Evolutionary conservation across 2,329 filamentous ascomycete genomes (phyloP).

Genomic region (Pyricularia pennisetigena): DNA sequence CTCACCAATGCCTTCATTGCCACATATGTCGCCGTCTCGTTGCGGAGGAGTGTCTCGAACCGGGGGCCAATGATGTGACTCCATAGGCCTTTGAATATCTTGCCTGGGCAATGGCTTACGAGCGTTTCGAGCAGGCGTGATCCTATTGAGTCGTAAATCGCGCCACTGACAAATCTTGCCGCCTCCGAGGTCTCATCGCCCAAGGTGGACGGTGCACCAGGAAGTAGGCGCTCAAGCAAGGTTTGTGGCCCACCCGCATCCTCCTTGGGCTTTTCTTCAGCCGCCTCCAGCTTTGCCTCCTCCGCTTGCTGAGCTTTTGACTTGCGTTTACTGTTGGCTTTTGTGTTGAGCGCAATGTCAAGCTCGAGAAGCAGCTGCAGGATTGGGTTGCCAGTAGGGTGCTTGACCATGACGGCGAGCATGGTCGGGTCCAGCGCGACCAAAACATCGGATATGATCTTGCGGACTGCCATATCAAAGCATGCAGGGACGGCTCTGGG

Average conservation of each 20-base stretch:
- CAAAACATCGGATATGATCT: conserved; percentile 71
- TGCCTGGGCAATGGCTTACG: conserved; percentile 70
- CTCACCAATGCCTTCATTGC: conserved; percentile 75
- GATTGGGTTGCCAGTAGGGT: conserved; percentile 84
- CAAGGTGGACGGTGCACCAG: conserved; percentile 62
- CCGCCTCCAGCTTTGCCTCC: conserved; percentile 18
- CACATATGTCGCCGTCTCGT: conserved; percentile 84
- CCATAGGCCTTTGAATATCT: conserved; percentile 84
- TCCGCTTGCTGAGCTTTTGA: conserved; percentile 13
- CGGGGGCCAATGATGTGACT: conserved; percentile 69
- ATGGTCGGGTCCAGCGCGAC: conserved; percentile 68
- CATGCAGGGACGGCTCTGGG: conserved; percentile 61
- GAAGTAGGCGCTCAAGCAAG: conserved; percentile 68
- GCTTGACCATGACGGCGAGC: conserved; percentile 73
- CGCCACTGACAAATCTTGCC: conserved; percentile 67
- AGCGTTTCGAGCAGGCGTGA: conserved; percentile 85
- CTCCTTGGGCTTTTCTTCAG: conserved; percentile 17
- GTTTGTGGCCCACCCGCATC: conserved; percentile 19
- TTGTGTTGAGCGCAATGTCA: conserved; percentile 66
- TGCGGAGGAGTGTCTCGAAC: conserved; percentile 72
- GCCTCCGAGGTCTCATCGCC: conserved; percentile 64
- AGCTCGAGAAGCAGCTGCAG: conserved; percentile 85
- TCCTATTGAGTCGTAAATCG: conserved; percentile 84
- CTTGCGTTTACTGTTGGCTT: conserved; percentile 49
- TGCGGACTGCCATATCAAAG: conserved; percentile 67